These are phyloP conservation scores for Fraxinus paxiana DNA, from an alignment of 305 asterid species.

Conservation along the genomic window DNA sequence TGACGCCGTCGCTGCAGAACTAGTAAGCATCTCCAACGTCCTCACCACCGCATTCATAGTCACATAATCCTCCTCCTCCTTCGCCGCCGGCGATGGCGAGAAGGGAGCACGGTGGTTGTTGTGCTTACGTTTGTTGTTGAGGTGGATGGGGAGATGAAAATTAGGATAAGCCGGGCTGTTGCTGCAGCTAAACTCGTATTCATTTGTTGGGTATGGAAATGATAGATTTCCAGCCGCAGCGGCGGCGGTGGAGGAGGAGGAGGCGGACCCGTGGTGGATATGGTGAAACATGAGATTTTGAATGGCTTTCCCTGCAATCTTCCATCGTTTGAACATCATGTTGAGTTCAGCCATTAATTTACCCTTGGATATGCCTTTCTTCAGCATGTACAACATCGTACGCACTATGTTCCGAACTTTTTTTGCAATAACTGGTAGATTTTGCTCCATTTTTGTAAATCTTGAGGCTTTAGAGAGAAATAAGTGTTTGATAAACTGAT, in stretches of 20 bases:
- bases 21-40: conserved; percentile 35
- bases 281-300: conserved; percentile 53
- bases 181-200: conserved; percentile 35
- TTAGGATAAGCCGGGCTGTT: conserved; percentile 26
- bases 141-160: conserved; percentile 23
- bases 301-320: conserved; percentile 48
- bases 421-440: conserved; percentile 36
- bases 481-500: background rate
- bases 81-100: background rate
- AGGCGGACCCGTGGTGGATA: conserved; percentile 22
- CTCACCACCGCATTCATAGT: conserved; percentile 17
- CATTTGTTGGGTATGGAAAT: conserved; percentile 2
- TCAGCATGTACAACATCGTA: conserved; percentile 34
- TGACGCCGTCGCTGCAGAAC: conserved; percentile 38
- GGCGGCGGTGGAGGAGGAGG: conserved; percentile 17
- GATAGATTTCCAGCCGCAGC: background rate
- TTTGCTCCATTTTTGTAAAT: conserved; percentile 42
- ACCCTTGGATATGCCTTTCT: conserved; percentile 45
- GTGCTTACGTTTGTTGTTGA: conserved; percentile 23
- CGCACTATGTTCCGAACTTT: conserved; percentile 36
- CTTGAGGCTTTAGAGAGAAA: background rate
- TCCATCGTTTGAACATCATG: conserved; percentile 45
- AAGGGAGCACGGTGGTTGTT: conserved; percentile 16
- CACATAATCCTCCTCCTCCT: conserved; percentile 10
- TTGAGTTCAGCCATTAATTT: conserved; percentile 39